Evolutionary conservation across 176 grass and related monocot genomes (phyloP), one percentile per base, ranked within the genome.

Genomic region (Rhynchospora breviuscula): DNA sequence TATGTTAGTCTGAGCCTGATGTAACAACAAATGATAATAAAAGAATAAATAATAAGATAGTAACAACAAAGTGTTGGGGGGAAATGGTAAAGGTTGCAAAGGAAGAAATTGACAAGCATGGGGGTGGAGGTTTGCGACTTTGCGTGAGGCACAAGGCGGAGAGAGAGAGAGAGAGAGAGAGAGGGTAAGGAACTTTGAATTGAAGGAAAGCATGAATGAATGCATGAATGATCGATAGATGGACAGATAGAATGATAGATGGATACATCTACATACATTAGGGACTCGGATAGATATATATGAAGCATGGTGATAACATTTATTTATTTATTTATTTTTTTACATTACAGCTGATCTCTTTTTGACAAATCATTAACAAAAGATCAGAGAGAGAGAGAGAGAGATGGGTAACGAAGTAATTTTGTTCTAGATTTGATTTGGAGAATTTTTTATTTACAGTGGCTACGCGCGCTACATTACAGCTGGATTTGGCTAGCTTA

Each of bases 231-330:
- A 76, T 45, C 70, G 70, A 74, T 76, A 76, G 72, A 76, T 76
- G 72, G 48, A 76, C 72, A 76, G 72, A 76, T 56, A 76, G 72
- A 76, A 76, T 76, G 72, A 76, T 76, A 54, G 72, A 76, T 76
- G 48, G 72, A 76, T 54, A 76, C 48, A 76, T 76, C 22, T 76
- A 76, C 53, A 49, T 44, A 33, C 29, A 54, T 76, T 76, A 53
- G 47, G 47, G 53, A 53, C 71, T 73, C 23, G 0, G 17, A 72
- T 47, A 72, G 8, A 76, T 25, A 75, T 19, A 21, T 5, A 75
- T 17, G 52, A 45, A 23, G 6, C 71, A 76, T 31, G 72, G 48
- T 56, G 48, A 76, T 25, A 54, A 53, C 70, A 49, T 51, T 74
- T 51, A 72, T 72, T 71, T 71, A 47, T 71, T 67, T 6, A 8